Percentiles rank a stretch among this genome's conserved stretches.
phyloP scores from a whole-genome alignment of 2,329 filamentous ascomycete genomes.

The Aspergillus neotritici region DNA sequence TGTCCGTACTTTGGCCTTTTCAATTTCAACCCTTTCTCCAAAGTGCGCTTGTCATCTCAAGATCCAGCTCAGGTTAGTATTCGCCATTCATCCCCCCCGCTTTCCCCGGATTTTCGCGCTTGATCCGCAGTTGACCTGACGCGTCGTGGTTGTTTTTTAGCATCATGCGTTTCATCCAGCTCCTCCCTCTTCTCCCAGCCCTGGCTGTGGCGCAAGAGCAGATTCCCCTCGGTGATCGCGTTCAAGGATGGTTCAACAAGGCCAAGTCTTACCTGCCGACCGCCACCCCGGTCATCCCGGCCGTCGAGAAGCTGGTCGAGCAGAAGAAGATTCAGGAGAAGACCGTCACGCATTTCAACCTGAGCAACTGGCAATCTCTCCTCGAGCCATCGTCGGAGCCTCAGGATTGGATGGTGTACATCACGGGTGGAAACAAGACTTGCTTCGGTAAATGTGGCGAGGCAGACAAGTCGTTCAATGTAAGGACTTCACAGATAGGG shows the following conservation, averaged over 20 bases:
- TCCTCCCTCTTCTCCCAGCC: slow-evolving; percentile 45
- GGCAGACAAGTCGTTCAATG: slow-evolving; percentile 50
- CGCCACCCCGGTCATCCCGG: slow-evolving; percentile 32
- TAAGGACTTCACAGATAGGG: slow-evolving; percentile 23
- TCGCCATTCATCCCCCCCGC: slow-evolving; percentile 3
- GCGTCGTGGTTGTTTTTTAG: slow-evolving; percentile 18
- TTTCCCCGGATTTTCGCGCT: slow-evolving; percentile 1
- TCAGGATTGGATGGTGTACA: slow-evolving; percentile 55
- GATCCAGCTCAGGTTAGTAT: slow-evolving; percentile 16
- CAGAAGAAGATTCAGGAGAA: slow-evolving; percentile 44
- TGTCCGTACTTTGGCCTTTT: slow-evolving; percentile 21
- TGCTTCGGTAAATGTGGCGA: slow-evolving; percentile 56
- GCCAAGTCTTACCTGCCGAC: slow-evolving; percentile 53
- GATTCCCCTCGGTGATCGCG: slow-evolving; percentile 45
- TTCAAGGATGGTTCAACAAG: slow-evolving; percentile 46
- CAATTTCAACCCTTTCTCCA: slow-evolving; percentile 8
- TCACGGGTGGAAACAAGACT: slow-evolving; percentile 60
- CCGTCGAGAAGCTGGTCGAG: slow-evolving; percentile 40
- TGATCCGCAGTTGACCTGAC: slow-evolving; percentile 10
- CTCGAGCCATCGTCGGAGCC: slow-evolving; percentile 39
- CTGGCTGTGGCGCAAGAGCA: slow-evolving; percentile 55
- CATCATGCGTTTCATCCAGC: slow-evolving; percentile 50
- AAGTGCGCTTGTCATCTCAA: slow-evolving; percentile 16
- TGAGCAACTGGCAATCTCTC: slow-evolving; percentile 53
- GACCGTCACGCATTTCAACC: slow-evolving; percentile 49